Evolutionary conservation across 2,329 filamentous ascomycete genomes (phyloP).

Genomic region (Ciborinia camelliae): DNA sequence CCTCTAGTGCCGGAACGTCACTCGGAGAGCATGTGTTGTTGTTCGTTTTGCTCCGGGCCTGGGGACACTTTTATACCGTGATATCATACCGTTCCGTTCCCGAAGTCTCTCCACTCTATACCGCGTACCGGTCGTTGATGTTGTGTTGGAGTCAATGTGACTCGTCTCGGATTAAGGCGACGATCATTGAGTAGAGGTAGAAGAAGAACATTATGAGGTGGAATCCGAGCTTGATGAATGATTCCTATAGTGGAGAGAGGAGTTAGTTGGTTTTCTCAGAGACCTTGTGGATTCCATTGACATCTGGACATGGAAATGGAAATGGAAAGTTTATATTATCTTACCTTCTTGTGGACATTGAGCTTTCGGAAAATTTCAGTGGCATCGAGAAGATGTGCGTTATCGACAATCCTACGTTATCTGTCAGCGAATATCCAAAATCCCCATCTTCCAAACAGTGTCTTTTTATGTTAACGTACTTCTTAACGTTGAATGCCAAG

Average conservation of each 20-base stretch:
- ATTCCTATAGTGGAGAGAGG: constrained; percentile 62
- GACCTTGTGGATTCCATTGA: neutral
- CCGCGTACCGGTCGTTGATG: constrained; percentile 30
- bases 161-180: constrained; percentile 86
- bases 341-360: constrained; percentile 97
- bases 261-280: too few species aligned
- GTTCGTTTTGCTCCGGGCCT: constrained; percentile 1
- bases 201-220: constrained; percentile 99
- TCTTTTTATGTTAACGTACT: too few species aligned
- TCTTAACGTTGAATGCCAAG: constrained; percentile 92
- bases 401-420: constrained; percentile 77
- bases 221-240: constrained; percentile 98
- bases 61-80: too few species aligned
- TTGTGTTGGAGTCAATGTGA: constrained; percentile 58
- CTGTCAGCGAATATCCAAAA: constrained; percentile 37
- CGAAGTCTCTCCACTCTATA: constrained; percentile 27
- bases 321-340: too few species aligned
- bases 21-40: constrained; percentile 14
- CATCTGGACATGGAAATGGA: neutral
- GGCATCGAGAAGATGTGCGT: constrained; percentile 93
- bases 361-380: constrained; percentile 99
- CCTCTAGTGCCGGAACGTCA: neutral
- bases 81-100: too few species aligned
- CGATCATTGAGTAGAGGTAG: constrained; percentile 68
- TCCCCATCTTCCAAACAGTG: too few species aligned